These are phyloP conservation scores for Helicosporidium sp. DNA, from an alignment of 139 green algal genomes.

Conservation along the genomic window DNA sequence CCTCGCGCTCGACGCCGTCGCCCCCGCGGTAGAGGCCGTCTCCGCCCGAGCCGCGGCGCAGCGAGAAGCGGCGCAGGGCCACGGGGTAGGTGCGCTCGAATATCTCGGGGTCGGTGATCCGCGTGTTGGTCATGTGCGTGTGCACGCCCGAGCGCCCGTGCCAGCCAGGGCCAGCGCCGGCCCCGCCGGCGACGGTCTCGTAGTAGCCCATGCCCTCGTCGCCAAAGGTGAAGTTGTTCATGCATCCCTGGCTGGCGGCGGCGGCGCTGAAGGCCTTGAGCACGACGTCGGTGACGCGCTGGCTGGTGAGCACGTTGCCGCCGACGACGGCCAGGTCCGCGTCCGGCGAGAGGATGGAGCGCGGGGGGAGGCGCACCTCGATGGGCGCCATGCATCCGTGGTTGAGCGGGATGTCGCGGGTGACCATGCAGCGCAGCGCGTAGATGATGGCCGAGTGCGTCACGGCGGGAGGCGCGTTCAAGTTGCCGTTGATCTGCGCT, in stretches of 20 bases:
- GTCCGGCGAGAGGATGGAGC: slow-evolving; percentile 29
- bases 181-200: slow-evolving; percentile 86
- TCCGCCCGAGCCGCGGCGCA: slow-evolving; percentile 63
- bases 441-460: slow-evolving; percentile 87
- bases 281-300: slow-evolving; percentile 89
- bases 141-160: slow-evolving; percentile 76
- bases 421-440: slow-evolving; percentile 71
- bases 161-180: slow-evolving; percentile 73
- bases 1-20: slow-evolving; percentile 70
- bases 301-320: slow-evolving; percentile 93
- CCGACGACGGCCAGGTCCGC: slow-evolving; percentile 67
- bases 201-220: slow-evolving; percentile 82
- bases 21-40: slow-evolving; percentile 52
- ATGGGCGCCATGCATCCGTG: slow-evolving; percentile 66
- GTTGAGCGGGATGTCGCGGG: slow-evolving; percentile 77
- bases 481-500: slow-evolving; percentile 80
- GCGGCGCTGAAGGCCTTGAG: slow-evolving; percentile 73
- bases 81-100: slow-evolving; percentile 80
- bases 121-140: slow-evolving; percentile 98
- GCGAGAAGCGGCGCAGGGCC: slow-evolving; percentile 57
- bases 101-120: slow-evolving; percentile 88
- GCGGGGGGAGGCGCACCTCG: slow-evolving; percentile 39
- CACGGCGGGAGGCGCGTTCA: slow-evolving; percentile 81
- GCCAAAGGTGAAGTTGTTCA: slow-evolving; percentile 99
- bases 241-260: slow-evolving; percentile 77